phyloP scores from a whole-genome alignment of 2,329 filamentous ascomycete species.

The Massarina eburnea region DNA sequence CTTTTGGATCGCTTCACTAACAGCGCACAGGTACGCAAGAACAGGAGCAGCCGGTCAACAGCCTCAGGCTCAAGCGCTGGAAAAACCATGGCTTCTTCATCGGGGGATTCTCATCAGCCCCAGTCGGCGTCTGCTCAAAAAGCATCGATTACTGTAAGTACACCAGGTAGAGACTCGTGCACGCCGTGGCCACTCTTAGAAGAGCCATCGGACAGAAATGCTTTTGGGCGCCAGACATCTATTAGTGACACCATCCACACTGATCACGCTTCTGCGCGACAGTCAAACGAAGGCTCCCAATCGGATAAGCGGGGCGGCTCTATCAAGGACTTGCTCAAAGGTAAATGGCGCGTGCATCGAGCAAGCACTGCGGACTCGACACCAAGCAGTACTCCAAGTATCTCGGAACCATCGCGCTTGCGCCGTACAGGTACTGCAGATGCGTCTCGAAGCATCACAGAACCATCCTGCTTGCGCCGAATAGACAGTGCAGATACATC shows the following conservation, averaged over 20 bases:
- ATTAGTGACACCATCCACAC: background rate
- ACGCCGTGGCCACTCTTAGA: conserved; percentile 19
- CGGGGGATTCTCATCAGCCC: conserved; percentile 17
- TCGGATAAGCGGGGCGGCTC: conserved; percentile 19
- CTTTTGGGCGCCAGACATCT: background rate
- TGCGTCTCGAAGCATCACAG: conserved; percentile 12
- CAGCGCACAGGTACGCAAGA: conserved; percentile 21
- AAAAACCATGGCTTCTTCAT: conserved; percentile 11
- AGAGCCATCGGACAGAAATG: background rate
- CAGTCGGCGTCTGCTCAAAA: conserved; percentile 1
- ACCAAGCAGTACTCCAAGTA: conserved; percentile 11
- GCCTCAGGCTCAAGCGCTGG: conserved; percentile 27
- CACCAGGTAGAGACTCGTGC: background rate
- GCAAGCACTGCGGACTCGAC: conserved; percentile 18
- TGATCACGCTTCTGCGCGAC: conserved; percentile 12
- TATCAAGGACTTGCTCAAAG: conserved; percentile 21
- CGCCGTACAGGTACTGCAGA: conserved; percentile 24
- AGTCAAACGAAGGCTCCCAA: conserved; percentile 10
- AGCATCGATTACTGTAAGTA: conserved; percentile 8
- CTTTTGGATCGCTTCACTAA: background rate
- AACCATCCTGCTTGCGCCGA: conserved; percentile 24
- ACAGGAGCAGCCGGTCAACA: conserved; percentile 33
- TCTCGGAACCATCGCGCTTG: conserved; percentile 21
- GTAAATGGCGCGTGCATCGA: conserved; percentile 22
- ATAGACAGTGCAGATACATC: conserved; percentile 18